Base-by-base conservation (phyloP, 305 asterid species). In the Nicotiana rustica region DNA sequence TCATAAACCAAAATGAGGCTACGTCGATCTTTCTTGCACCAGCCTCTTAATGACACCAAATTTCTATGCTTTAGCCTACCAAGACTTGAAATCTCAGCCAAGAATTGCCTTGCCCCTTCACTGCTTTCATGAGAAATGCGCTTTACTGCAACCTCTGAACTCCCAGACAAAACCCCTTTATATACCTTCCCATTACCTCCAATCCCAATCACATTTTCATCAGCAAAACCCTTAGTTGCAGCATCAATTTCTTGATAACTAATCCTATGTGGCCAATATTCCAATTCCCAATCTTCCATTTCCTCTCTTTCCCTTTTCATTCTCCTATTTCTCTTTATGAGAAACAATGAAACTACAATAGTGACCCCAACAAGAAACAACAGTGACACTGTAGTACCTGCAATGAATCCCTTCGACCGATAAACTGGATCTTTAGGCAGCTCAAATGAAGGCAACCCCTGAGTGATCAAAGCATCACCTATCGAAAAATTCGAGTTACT, bases 281-380 rank as follows among this genome's bases (percentile, higher is more conserved):
- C 98, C 82, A 91, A 79, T 77, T 94, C 98, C 98, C 98, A 92
- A 77, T 91, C 97, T 87, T 94, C 98, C 92, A 91, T 92, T 13
- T 90, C 97, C 47, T 87, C 96, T 84, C 85, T 89, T 47, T 86
- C 88, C 87, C 79, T 85, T 82, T 83, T 86, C 2, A 80, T 70
- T 41, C 89, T 88, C 84, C 83, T 87, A 36, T 65, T 75, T 81
- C 88, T 87, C 81, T 79, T 85, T 1, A 91, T 67, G 67, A 90
- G 60, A 61, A 88, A 52, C 55, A 90, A 71, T 64, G 75, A 86
- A 78, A 84, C 25, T 57, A 86, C 69, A 85, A 29, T 82, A 41
- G 67, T 81, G 6, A 82, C 2, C 2, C 83, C 71, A 3, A 85
- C 62, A 14, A 88, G 2, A 61, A 84, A 4, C 82, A 91, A 64